Evolutionary conservation across 78 protist genomes (phyloP).

Genomic region (Guillardia theta): DNA sequence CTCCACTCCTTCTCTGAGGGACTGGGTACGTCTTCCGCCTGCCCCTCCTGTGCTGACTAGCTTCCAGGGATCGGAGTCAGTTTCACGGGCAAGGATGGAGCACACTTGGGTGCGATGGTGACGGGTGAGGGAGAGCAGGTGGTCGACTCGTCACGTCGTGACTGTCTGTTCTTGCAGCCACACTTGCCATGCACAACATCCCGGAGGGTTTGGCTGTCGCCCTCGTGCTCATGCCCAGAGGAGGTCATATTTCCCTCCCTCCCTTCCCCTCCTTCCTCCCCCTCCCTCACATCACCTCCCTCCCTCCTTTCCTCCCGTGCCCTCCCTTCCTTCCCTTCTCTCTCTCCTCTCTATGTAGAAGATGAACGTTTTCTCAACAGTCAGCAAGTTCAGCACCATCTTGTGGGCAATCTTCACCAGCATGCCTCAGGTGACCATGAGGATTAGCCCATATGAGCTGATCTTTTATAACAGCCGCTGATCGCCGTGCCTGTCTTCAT

Average conservation of each 20-base stretch:
- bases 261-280: background rate
- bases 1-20: conserved; percentile 64
- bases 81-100: background rate
- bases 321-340: too few relatives aligned
- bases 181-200: conserved; percentile 59
- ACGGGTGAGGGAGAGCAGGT: too few relatives aligned
- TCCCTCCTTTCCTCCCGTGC: too few relatives aligned
- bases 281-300: too few relatives aligned
- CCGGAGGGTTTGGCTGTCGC: conserved; percentile 60
- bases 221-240: conserved; percentile 43
- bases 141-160: background rate
- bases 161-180: background rate
- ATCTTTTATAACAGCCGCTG: background rate
- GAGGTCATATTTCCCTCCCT: too few relatives aligned
- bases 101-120: conserved; percentile 12
- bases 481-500: conserved; percentile 56
- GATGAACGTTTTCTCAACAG: too few relatives aligned
- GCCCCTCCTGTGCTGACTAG: background rate
- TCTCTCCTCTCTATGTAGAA: background rate
- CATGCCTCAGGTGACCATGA: conserved; percentile 27
- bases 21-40: background rate
- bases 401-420: conserved; percentile 4
- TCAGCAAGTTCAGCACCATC: background rate
- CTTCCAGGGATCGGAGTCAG: conserved; percentile 47
- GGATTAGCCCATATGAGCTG: background rate